A percentile compares a stretch with the other conserved stretches of the same genome.
Evolutionary conservation across 306 rosid genomes (phyloP).

Genomic region (Acacia acuminata): DNA sequence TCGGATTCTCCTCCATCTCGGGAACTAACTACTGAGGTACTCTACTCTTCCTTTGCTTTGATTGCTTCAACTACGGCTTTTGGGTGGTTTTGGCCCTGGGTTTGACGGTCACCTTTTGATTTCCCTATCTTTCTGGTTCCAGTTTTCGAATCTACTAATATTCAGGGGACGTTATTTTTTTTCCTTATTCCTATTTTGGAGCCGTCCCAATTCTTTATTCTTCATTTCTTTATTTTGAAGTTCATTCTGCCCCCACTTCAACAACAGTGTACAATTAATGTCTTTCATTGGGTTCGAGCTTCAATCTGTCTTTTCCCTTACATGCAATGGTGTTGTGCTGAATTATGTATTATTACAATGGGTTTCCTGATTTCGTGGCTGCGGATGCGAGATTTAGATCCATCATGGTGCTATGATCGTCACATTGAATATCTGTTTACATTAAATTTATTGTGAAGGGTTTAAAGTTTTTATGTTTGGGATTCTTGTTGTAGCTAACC

Average conservation of each 20-base stretch:
- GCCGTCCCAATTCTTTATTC: slow-evolving; percentile 10
- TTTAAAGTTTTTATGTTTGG: slow-evolving; percentile 18
- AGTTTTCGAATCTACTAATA: slow-evolving; percentile 36
- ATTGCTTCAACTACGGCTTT: no score
- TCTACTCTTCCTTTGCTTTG: no score
- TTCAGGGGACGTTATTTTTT: slow-evolving; percentile 36
- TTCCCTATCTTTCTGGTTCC: slow-evolving; percentile 5
- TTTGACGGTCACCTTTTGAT: no score
- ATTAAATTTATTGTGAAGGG: slow-evolving; percentile 19
- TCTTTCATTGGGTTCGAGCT: slow-evolving; percentile 22
- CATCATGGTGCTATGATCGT: slow-evolving; percentile 25
- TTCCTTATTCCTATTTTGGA: background rate
- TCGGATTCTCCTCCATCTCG: no score
- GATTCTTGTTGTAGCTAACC: background rate
- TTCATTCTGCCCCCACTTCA: background rate
- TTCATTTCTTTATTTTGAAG: background rate
- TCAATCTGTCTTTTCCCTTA: slow-evolving; percentile 20
- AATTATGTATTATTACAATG: slow-evolving; percentile 32
- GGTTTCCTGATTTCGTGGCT: slow-evolving; percentile 21
- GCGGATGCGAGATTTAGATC: slow-evolving; percentile 47
- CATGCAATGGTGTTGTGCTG: slow-evolving; percentile 50
- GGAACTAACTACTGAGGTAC: no score
- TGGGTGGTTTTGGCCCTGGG: no score
- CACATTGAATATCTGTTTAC: slow-evolving; percentile 4
- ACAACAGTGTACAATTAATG: background rate